A percentile compares a stretch with the other conserved stretches of the same genome.
phyloP scores from a whole-genome alignment of 306 rosid genomes.

The Comarum palustre region DNA sequence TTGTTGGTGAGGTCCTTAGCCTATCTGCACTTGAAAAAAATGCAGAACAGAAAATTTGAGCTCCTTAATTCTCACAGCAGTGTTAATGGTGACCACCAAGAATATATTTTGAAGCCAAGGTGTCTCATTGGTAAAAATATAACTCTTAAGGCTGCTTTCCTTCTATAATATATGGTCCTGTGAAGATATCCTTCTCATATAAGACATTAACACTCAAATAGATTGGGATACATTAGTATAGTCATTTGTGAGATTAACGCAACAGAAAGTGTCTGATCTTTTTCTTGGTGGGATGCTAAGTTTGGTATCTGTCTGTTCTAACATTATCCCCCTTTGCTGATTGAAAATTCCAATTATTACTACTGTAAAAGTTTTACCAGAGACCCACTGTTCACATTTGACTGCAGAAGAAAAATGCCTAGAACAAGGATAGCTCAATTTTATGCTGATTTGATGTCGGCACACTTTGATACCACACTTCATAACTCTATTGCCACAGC shows the following conservation, averaged over 20 bases:
- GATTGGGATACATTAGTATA: not conserved
- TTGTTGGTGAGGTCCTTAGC: not conserved
- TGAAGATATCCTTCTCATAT: not conserved
- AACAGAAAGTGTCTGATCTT: not conserved
- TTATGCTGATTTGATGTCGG: not conserved
- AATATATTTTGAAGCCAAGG: not conserved
- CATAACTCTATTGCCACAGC: not conserved
- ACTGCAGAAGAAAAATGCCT: not conserved
- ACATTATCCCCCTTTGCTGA: not conserved
- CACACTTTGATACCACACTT: slow-evolving; percentile 13
- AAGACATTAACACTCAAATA: not conserved
- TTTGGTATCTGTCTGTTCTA: not conserved
- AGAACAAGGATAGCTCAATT: not conserved
- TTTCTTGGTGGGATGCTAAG: not conserved
- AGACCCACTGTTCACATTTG: not conserved
- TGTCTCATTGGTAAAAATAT: not conserved
- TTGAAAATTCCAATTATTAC: slow-evolving; percentile 3
- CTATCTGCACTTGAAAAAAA: not conserved
- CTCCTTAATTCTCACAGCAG: not conserved
- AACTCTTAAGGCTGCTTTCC: not conserved
- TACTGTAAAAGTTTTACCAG: not conserved
- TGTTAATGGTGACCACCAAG: not conserved
- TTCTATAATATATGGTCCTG: not conserved
- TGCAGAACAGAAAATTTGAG: not conserved
- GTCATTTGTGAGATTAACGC: not conserved